phyloP scores from a whole-genome alignment of 306 rosid species.

The Cercis canadensis region DNA sequence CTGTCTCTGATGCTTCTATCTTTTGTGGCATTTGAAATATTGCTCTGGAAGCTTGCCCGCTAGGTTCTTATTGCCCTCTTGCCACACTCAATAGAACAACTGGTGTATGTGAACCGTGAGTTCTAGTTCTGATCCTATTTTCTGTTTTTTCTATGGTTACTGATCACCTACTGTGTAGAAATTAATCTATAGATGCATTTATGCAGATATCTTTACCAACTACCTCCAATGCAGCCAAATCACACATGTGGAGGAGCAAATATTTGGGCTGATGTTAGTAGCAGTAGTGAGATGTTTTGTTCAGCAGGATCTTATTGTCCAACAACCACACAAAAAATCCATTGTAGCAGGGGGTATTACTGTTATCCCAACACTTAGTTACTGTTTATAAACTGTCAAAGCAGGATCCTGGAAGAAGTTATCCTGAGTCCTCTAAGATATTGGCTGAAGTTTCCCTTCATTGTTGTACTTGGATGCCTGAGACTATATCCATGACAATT shows the following conservation, averaged over 20 bases:
- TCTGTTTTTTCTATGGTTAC: not conserved
- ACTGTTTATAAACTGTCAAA: slow-evolving; percentile 11
- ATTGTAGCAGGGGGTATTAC: slow-evolving; percentile 85
- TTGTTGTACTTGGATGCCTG: not conserved
- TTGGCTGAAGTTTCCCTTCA: slow-evolving; percentile 11
- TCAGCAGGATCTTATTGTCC: slow-evolving; percentile 94
- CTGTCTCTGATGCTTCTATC: slow-evolving; percentile 46
- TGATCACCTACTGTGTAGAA: not conserved
- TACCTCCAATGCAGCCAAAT: slow-evolving; percentile 78
- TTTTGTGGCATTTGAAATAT: slow-evolving; percentile 40
- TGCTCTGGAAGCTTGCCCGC: slow-evolving; percentile 83
- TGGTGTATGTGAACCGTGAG: slow-evolving; percentile 97
- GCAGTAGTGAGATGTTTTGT: slow-evolving; percentile 80
- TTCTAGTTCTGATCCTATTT: slow-evolving; percentile 38
- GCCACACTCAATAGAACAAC: slow-evolving; percentile 76
- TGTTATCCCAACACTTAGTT: slow-evolving; percentile 34
- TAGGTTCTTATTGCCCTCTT: slow-evolving; percentile 89
- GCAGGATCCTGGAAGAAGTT: slow-evolving; percentile 15
- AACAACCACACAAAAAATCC: slow-evolving; percentile 58
- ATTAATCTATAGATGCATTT: slow-evolving; percentile 31
- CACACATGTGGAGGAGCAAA: slow-evolving; percentile 98
- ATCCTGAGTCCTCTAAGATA: not conserved
- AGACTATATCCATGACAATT: not conserved
- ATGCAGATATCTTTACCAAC: slow-evolving; percentile 84
- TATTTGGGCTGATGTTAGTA: slow-evolving; percentile 83